Evolutionary conservation across 1,284 basidiomycete species (phyloP).

Genomic region (Malassezia furfur): DNA sequence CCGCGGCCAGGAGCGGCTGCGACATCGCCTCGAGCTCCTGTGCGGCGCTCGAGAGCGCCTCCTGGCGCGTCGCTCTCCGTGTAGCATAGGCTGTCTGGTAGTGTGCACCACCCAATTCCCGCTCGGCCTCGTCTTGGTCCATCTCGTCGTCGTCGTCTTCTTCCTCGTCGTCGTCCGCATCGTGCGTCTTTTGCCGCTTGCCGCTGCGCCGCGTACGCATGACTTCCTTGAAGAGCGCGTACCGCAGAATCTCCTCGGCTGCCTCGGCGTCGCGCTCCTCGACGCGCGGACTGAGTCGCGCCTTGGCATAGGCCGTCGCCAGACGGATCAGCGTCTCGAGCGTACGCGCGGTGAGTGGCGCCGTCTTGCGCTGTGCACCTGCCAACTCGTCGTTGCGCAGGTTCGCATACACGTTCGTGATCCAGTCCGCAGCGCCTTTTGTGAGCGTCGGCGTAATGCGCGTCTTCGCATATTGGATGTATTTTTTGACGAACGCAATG

Average conservation of each 20-base stretch:
- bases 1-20: slow-evolving; percentile 22
- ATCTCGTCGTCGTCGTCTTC: slow-evolving; percentile 19
- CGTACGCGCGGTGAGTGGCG: slow-evolving; percentile 93
- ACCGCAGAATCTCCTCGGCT: slow-evolving; percentile 90
- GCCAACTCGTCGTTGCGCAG: slow-evolving; percentile 87
- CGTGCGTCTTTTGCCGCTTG: slow-evolving; percentile 47
- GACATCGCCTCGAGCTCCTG: slow-evolving; percentile 30
- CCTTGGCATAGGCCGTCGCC: slow-evolving; percentile 93
- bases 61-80: slow-evolving; percentile 18
- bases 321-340: slow-evolving; percentile 97
- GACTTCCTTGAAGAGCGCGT: slow-evolving; percentile 96
- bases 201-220: slow-evolving; percentile 57
- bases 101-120: slow-evolving; percentile 7
- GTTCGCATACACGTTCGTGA: slow-evolving; percentile 82
- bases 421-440: slow-evolving; percentile 86
- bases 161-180: slow-evolving; percentile 19
- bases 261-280: slow-evolving; percentile 76
- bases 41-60: slow-evolving; percentile 18
- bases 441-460: slow-evolving; percentile 64
- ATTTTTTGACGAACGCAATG: slow-evolving; percentile 94
- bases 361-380: slow-evolving; percentile 87
- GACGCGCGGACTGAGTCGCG: slow-evolving; percentile 75
- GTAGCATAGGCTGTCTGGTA: slow-evolving; percentile 25
- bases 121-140: slow-evolving; percentile 23
- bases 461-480: slow-evolving; percentile 92